These are phyloP conservation scores for Gracilaria caudata DNA, from an alignment of 23 red algal genomes.

Conservation along the genomic window DNA sequence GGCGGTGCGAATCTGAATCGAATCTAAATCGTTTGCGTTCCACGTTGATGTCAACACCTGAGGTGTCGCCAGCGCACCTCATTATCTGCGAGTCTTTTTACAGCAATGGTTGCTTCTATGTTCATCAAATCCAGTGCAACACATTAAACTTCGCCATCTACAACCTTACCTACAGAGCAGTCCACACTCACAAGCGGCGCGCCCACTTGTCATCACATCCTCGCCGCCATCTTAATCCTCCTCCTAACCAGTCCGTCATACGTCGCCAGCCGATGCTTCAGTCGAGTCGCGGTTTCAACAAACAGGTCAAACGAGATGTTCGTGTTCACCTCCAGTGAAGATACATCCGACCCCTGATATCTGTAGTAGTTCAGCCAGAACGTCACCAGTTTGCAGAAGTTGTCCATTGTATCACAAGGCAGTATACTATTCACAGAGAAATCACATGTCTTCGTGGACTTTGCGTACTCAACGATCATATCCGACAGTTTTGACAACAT, in stretches of 20 bases:
- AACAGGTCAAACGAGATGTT: constrained; percentile 67
- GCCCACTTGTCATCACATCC: not conserved
- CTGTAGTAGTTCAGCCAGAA: constrained; percentile 74
- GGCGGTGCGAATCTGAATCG: too few relatives aligned
- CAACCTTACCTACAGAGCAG: not conserved
- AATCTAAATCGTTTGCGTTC: too few relatives aligned
- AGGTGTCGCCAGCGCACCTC: not conserved
- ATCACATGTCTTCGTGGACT: not conserved
- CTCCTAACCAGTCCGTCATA: constrained; percentile 4
- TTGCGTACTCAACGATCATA: constrained; percentile 37
- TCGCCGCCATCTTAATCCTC: not conserved
- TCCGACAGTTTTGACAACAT: constrained; percentile 25
- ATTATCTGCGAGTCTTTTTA: not conserved
- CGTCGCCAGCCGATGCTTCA: constrained; percentile 47
- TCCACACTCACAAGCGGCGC: too few relatives aligned
- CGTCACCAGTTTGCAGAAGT: constrained; percentile 55
- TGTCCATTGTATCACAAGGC: constrained; percentile 35
- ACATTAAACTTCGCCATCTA: not conserved
- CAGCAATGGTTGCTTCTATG: constrained; percentile 2
- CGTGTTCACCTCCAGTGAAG: constrained; percentile 50
- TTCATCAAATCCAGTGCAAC: not conserved
- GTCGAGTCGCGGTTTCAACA: constrained; percentile 30
- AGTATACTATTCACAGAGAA: constrained; percentile 3
- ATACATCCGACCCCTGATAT: constrained; percentile 55
- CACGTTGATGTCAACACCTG: too few relatives aligned